phyloP scores from a whole-genome alignment of 2,329 filamentous ascomycete species.

The Dactylellina parvicollis region DNA sequence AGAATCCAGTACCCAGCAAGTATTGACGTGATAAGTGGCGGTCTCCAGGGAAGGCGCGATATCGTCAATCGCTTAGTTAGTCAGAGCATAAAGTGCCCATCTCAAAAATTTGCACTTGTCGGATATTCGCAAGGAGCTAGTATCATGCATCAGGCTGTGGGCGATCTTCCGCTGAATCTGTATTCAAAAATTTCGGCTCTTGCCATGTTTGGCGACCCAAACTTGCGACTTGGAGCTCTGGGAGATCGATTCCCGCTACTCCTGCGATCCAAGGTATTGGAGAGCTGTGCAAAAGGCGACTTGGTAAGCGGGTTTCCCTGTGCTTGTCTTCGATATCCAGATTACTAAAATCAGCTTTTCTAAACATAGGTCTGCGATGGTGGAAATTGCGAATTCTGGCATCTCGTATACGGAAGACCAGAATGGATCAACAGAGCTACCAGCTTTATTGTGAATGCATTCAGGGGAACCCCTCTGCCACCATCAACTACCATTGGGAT shows the following conservation, averaged over 20 bases:
- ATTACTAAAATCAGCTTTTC: too few relatives aligned
- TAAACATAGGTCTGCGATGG: conserved; percentile 2
- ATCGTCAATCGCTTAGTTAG: conserved; percentile 13
- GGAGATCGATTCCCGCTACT: conserved; percentile 9
- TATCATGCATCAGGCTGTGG: conserved; percentile 6
- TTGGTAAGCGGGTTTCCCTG: neutral
- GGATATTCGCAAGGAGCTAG: conserved; percentile 17
- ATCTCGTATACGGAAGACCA: conserved; percentile 1
- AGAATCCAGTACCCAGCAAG: conserved; percentile 1
- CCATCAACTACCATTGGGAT: conserved; percentile 12
- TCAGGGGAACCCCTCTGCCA: conserved; percentile 1
- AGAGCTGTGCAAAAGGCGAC: conserved; percentile 8
- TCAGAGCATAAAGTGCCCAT: neutral
- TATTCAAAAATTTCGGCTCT: conserved; percentile 10
- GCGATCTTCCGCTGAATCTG: neutral
- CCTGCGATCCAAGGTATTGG: conserved; percentile 11
- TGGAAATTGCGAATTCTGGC: conserved; percentile 8
- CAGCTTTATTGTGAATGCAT: conserved; percentile 11
- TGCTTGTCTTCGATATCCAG: too few relatives aligned
- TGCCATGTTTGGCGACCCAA: conserved; percentile 5
- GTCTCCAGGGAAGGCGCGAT: neutral
- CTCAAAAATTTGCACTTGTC: conserved; percentile 17
- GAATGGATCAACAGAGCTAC: conserved; percentile 15
- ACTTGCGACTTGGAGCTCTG: conserved; percentile 3
- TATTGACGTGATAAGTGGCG: conserved; percentile 5